Conservation (phyloP, 352 stramenopile species). For the Globisporangium middletonii region DNA sequence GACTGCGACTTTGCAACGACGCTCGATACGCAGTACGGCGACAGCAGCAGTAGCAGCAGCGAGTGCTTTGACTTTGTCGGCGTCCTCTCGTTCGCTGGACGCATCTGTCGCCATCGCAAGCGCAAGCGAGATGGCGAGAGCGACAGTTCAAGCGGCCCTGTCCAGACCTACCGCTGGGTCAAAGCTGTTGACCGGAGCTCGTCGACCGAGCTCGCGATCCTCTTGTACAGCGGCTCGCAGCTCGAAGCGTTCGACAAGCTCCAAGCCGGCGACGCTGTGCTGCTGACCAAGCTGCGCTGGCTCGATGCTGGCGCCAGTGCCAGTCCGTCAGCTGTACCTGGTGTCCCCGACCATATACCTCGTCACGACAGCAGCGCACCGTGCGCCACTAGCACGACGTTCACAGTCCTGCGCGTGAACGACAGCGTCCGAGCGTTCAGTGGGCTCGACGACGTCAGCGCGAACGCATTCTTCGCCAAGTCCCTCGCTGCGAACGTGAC, state of each 20-base stretch:
- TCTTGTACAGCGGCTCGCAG: conserved; percentile 35
- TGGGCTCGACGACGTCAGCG: conserved; percentile 28
- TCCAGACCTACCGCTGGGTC: conserved; percentile 44
- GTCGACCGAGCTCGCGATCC: conserved; percentile 38
- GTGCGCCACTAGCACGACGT: conserved; percentile 36
- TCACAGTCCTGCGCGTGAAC: conserved; percentile 34
- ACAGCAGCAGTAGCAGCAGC: neutral
- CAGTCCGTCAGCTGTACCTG: neutral
- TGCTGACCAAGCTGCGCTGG: conserved; percentile 60
- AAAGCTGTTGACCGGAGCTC: conserved; percentile 57
- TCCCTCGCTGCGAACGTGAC: conserved; percentile 6
- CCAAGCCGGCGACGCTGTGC: conserved; percentile 38
- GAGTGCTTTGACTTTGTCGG: conserved; percentile 68
- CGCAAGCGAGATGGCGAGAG: conserved; percentile 12
- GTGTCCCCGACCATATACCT: neutral
- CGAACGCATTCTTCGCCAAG: conserved; percentile 30
- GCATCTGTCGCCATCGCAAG: conserved; percentile 30
- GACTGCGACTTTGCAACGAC: conserved; percentile 38
- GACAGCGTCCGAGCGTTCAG: conserved; percentile 27
- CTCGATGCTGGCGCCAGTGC: neutral
- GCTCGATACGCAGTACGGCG: conserved; percentile 21
- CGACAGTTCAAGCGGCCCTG: neutral
- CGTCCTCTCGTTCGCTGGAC: conserved; percentile 45
- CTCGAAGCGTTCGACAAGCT: conserved; percentile 36
- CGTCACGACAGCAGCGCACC: conserved; percentile 14